A percentile compares a stretch with the other conserved stretches of the same genome.
These are phyloP conservation scores for Epichloe glyceriae DNA, from an alignment of 2,329 filamentous ascomycete genomes.

Conservation along the genomic window DNA sequence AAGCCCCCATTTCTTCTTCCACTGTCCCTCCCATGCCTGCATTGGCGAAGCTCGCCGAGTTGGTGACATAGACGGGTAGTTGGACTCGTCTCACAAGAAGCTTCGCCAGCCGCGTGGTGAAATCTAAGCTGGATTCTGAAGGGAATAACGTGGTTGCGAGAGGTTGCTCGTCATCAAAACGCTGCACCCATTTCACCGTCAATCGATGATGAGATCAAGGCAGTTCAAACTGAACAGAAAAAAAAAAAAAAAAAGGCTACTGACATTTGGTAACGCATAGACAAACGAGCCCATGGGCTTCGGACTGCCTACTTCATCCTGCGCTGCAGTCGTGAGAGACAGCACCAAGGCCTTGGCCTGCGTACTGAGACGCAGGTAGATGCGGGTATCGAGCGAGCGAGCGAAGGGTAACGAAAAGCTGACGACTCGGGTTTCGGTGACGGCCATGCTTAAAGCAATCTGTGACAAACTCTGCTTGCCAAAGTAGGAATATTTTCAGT, in stretches of 20 bases:
- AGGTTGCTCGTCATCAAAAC: conserved; percentile 44
- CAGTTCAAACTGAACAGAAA: no score
- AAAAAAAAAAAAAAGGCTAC: neutral
- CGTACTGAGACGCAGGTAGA: conserved; percentile 47
- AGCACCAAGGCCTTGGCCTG: conserved; percentile 44
- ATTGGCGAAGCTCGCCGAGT: conserved; percentile 66
- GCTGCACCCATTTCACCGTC: conserved; percentile 20
- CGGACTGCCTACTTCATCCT: conserved; percentile 35
- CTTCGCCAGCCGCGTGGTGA: conserved; percentile 73
- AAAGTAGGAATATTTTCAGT: no score
- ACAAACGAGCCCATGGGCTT: conserved; percentile 75
- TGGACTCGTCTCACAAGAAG: conserved; percentile 61
- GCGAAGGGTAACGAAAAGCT: conserved; percentile 47
- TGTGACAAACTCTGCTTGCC: neutral
- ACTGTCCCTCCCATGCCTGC: conserved; percentile 66
- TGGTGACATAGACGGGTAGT: conserved; percentile 79
- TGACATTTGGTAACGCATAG: conserved; percentile 81
- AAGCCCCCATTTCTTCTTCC: conserved; percentile 89
- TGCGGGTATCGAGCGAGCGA: conserved; percentile 44
- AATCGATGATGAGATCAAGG: neutral
- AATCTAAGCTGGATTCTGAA: conserved; percentile 66
- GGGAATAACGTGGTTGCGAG: conserved; percentile 70
- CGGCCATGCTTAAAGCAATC: neutral
- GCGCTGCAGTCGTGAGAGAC: conserved; percentile 46
- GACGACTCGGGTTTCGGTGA: neutral